Evolutionary conservation across 495 filamentous ascomycete genomes (phyloP).

Genomic region (Penicillium macrosclerotiorum): DNA sequence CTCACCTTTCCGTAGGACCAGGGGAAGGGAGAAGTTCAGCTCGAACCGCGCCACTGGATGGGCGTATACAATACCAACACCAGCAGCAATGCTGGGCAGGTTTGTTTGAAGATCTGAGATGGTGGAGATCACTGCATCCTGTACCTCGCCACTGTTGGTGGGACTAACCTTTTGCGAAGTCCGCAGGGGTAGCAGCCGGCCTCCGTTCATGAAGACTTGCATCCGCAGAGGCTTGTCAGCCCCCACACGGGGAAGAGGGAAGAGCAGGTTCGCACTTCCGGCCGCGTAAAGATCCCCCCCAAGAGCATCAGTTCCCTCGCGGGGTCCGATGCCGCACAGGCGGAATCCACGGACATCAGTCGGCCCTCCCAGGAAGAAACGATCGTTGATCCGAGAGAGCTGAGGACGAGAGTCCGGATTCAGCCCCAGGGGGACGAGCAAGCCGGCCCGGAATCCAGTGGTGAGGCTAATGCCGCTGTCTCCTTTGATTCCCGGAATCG

Average conservation of each 20-base stretch:
- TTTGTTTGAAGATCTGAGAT: slow-evolving; percentile 67
- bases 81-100: slow-evolving; percentile 81
- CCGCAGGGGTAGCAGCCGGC: slow-evolving; percentile 74
- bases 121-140: slow-evolving; percentile 49
- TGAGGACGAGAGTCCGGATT: slow-evolving; percentile 47
- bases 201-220: slow-evolving; percentile 89
- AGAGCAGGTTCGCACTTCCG: slow-evolving; percentile 75
- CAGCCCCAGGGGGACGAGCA: slow-evolving; percentile 62
- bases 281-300: slow-evolving; percentile 92
- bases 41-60: slow-evolving; percentile 91
- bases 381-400: slow-evolving; percentile 84
- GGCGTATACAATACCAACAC: slow-evolving; percentile 89
- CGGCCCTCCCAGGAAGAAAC: slow-evolving; percentile 90
- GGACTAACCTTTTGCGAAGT: slow-evolving; percentile 51
- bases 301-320: slow-evolving; percentile 77
- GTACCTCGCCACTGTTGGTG: slow-evolving; percentile 54
- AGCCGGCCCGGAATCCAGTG: slow-evolving; percentile 59
- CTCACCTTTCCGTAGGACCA: slow-evolving; percentile 78
- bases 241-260: slow-evolving; percentile 78
- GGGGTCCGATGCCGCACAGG: slow-evolving; percentile 81
- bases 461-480: slow-evolving; percentile 73
- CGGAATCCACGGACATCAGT: slow-evolving; percentile 94
- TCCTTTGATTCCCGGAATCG: slow-evolving; percentile 61
- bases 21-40: slow-evolving; percentile 86
- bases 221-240: slow-evolving; percentile 79